Evolutionary conservation across 192 early-diverging fungal genomes (phyloP), one percentile per base, ranked within the genome.

Genomic region (Geosiphon pyriformis): DNA sequence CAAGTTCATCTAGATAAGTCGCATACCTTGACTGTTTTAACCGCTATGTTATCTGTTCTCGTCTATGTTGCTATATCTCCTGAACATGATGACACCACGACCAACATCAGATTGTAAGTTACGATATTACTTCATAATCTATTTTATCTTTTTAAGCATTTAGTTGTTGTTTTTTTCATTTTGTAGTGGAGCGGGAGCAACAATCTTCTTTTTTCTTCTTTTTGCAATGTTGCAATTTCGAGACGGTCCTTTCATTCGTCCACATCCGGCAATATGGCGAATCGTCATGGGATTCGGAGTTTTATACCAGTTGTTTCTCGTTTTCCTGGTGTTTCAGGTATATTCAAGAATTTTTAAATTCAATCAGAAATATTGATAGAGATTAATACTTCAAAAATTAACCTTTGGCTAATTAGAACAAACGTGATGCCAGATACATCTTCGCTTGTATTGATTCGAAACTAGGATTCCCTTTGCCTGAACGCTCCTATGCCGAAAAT

Each of bases 211-310:
- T 10, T 90, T 98, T 71, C 77, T 92, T 2, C 76, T 94, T 20
- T 88, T 93, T 65, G 94, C 92, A 0, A 84, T 94, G 72, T 76
- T 96, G 4, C 85, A 93, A 72, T 96, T 98, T 73, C 81, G 90
- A 11, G 94, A 98, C 73, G 94, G 95, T 20, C 94, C 94, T 8
- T 93, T 98, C 66, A 82, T 98, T 46, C 78, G 94, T 48, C 95
- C 95, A 4, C 94, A 96, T 69, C 90, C 92, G 23, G 93, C 90
- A 6, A 83, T 98, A 59, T 98, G 95, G 95, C 80, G 95, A 31
- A 82, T 85, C 32, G 89, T 98, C 8, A 74, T 98, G 42, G 87
- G 88, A 11, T 65, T 92, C 11, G 90, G 90, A 30, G 89, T 98
- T 2, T 71, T 90, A 27, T 98, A 98, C 61, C 88, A 94, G 74